phyloP scores from a whole-genome alignment of 306 rosid species.

The Sophora flavescens region DNA sequence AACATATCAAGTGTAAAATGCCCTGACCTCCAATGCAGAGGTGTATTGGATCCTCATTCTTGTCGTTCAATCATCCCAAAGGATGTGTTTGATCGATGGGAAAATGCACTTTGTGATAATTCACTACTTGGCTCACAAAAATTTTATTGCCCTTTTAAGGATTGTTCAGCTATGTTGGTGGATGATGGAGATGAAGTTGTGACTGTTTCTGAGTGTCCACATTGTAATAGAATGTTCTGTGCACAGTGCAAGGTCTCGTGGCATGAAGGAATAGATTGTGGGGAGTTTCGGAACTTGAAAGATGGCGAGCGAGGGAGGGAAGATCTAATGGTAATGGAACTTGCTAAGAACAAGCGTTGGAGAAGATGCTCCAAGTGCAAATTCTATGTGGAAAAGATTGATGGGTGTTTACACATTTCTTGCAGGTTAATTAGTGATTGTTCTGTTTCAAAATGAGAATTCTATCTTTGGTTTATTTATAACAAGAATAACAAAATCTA shows the following conservation, averaged over 20 bases:
- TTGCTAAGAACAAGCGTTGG: conserved; percentile 58
- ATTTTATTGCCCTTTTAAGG: conserved; percentile 66
- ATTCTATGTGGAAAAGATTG: conserved; percentile 59
- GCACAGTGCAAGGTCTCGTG: conserved; percentile 68
- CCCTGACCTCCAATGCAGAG: conserved; percentile 63
- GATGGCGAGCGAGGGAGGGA: conserved; percentile 47
- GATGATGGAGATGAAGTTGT: conserved; percentile 53
- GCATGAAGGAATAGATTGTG: conserved; percentile 62
- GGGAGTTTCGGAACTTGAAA: conserved; percentile 47
- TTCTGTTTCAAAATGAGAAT: neutral
- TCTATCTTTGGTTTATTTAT: neutral
- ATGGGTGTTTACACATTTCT: conserved; percentile 57
- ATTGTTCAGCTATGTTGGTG: conserved; percentile 60
- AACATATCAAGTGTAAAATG: conserved; percentile 56
- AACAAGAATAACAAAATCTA: too few relatives aligned
- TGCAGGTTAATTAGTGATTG: conserved; percentile 55
- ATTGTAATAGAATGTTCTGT: conserved; percentile 67
- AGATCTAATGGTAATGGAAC: conserved; percentile 60
- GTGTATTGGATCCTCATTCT: conserved; percentile 51
- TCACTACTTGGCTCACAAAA: conserved; percentile 50
- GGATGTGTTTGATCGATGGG: conserved; percentile 73
- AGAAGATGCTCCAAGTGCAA: conserved; percentile 62
- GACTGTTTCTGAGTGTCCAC: conserved; percentile 63
- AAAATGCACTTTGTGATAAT: conserved; percentile 56
- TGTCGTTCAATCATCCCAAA: conserved; percentile 53